phyloP scores from a whole-genome alignment of 805 yeast species.

The Ogataea naganishii region DNA sequence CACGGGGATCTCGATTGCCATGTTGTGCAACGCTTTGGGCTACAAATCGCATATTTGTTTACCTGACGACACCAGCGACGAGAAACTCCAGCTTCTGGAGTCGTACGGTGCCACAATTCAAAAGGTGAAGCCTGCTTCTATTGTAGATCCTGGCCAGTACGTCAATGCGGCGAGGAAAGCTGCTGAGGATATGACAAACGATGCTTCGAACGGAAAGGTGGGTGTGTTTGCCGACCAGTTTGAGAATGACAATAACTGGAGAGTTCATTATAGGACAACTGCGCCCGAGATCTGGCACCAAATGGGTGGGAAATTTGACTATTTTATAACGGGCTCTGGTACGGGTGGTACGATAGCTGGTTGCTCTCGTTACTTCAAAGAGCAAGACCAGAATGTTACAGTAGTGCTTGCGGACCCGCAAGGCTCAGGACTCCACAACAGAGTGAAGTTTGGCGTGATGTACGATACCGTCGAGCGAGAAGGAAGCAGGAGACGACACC shows the following conservation, averaged over 20 bases:
- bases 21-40: conserved; percentile 83
- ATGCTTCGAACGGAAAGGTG: conserved; percentile 25
- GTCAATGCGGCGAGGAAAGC: conserved; percentile 77
- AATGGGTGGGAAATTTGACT: conserved; percentile 55
- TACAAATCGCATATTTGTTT: conserved; percentile 87
- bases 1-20: conserved; percentile 90
- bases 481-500: conserved; percentile 91
- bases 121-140: conserved; percentile 88
- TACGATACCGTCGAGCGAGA: conserved; percentile 82
- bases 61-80: conserved; percentile 88
- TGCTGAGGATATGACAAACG: conserved; percentile 41
- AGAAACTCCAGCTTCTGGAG: conserved; percentile 63
- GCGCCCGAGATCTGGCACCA: conserved; percentile 92
- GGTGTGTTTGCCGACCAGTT: conserved; percentile 95
- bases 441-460: conserved; percentile 89
- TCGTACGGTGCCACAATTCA: conserved; percentile 77
- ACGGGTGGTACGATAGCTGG: conserved; percentile 98
- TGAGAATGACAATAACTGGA: conserved; percentile 90
- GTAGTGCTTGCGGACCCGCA: conserved; percentile 89
- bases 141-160: conserved; percentile 88
- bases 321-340: conserved; percentile 86
- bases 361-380: conserved; percentile 66
- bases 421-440: conserved; percentile 84
- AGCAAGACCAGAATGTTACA: conserved; percentile 29
- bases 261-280: conserved; percentile 69